Evolutionary conservation across 768 basidiomycete species (phyloP).

Genomic region (Hemileccinum rubropunctum): DNA sequence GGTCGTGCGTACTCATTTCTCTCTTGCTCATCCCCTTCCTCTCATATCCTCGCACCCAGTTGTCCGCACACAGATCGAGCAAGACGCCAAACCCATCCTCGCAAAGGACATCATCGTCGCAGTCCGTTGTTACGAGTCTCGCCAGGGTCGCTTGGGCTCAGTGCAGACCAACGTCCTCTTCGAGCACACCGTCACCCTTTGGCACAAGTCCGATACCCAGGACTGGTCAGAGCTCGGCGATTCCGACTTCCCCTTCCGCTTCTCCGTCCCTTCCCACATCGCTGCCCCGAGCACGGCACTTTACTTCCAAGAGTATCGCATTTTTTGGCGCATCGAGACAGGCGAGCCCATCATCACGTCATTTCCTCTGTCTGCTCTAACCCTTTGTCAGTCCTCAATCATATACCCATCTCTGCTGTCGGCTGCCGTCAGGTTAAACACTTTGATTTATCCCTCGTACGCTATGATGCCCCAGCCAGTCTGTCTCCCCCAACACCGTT

Average conservation of each 20-base stretch:
- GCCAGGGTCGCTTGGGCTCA: slow-evolving; percentile 57
- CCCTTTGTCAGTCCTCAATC: slow-evolving; percentile 55
- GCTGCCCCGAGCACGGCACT: slow-evolving; percentile 63
- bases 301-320: slow-evolving; percentile 73
- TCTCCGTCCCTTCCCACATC: slow-evolving; percentile 61
- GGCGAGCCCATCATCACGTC: slow-evolving; percentile 41
- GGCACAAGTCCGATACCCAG: slow-evolving; percentile 59
- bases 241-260: slow-evolving; percentile 66
- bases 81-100: slow-evolving; percentile 63
- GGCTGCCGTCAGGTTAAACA: slow-evolving; percentile 68
- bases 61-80: slow-evolving; percentile 68
- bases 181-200: slow-evolving; percentile 63
- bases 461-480: slow-evolving; percentile 58
- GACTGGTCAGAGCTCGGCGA: slow-evolving; percentile 63
- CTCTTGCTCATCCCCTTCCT: background rate
- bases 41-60: slow-evolving; percentile 37
- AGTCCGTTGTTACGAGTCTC: slow-evolving; percentile 83
- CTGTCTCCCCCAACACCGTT: slow-evolving; percentile 35
- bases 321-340: slow-evolving; percentile 83
- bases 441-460: slow-evolving; percentile 69
- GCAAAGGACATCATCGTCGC: slow-evolving; percentile 67
- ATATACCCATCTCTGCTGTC: slow-evolving; percentile 60
- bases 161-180: slow-evolving; percentile 63
- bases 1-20: slow-evolving; percentile 49
- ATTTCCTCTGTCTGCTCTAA: slow-evolving; percentile 16